Evolutionary conservation across 1,284 basidiomycete species (phyloP), one percentile per base, ranked within the genome.

Genomic region (Retiboletus flavoniger): DNA sequence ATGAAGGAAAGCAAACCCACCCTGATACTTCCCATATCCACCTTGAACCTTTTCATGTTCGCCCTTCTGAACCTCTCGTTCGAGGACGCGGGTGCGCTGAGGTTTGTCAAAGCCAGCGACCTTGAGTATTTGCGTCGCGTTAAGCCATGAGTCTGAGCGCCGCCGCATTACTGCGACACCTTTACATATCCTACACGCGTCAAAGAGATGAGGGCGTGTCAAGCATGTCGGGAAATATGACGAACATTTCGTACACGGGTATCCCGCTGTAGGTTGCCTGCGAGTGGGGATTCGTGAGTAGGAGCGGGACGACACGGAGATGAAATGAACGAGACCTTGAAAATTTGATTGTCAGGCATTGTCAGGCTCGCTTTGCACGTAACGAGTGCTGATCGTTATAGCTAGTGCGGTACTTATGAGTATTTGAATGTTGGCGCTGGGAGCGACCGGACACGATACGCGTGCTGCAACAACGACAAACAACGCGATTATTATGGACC

Each of bases 71-170:
- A 99, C 89, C 75, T 99, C 97, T 60, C 97, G 85, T 73, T 99
- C 97, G 46, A 99, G 81, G 13, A 99, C 95, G 55, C 97, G 86
- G 53, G 97, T 99, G 47, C 97, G 82, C 72, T 99, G 97, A 1
- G 97, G 97, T 72, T 99, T 99, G 77, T 99, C 97, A 64, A 99
- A 98, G 10, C 96, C 97, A 32, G 96, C 97, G 62, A 99, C 96
- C 73, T 99, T 99, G 69, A 99, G 85, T 58, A 99, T 98, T 74
- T 99, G 97, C 1, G 97, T 99, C 71, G 97, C 97, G 80, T 99
- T 99, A 55, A 98, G 80, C 92, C 97, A 99, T 46, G 89, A 91
- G 75, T 99, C 97, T 40, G 91, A 83, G 64, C 95, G 87, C 61
- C 97, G 83, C 50, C 96, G 85, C 97, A 99, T 99, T 60, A 99